These are phyloP conservation scores for Lichtheimia ramosa DNA, from an alignment of 371 early-diverging fungal species.

Conservation along the genomic window DNA sequence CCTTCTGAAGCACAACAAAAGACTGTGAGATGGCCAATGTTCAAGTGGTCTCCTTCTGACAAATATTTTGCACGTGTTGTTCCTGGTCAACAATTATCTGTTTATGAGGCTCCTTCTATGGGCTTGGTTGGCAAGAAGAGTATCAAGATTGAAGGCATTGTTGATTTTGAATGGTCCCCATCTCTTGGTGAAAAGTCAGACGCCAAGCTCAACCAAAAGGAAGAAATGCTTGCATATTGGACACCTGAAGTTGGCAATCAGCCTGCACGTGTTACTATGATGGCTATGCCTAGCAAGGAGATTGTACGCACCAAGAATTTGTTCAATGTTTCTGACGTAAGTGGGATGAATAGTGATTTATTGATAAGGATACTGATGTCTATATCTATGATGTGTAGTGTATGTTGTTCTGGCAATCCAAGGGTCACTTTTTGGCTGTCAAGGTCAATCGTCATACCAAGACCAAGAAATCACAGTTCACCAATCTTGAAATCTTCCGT, in stretches of 20 bases:
- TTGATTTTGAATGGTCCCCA: conserved; percentile 93
- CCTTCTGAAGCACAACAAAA: conserved; percentile 53
- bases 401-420: conserved; percentile 90
- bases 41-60: conserved; percentile 96
- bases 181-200: conserved; percentile 37
- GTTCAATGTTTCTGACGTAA: conserved; percentile 83
- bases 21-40: conserved; percentile 90
- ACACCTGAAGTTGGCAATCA: conserved; percentile 93
- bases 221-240: conserved; percentile 91
- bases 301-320: conserved; percentile 95
- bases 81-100: conserved; percentile 76
- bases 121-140: conserved; percentile 92
- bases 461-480: conserved; percentile 88
- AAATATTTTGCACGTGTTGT: conserved; percentile 91
- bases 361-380: not conserved
- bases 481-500: conserved; percentile 95
- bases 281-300: conserved; percentile 80
- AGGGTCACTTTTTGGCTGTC: conserved; percentile 89
- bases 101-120: conserved; percentile 94
- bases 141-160: conserved; percentile 86
- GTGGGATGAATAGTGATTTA: conserved; percentile 5
- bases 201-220: conserved; percentile 53
- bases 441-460: conserved; percentile 90
- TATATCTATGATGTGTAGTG: conserved; percentile 35
- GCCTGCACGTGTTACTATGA: conserved; percentile 94